These are phyloP conservation scores for Fusarium anthophilum DNA, from an alignment of 2,329 filamentous ascomycete species.

Conservation along the genomic window DNA sequence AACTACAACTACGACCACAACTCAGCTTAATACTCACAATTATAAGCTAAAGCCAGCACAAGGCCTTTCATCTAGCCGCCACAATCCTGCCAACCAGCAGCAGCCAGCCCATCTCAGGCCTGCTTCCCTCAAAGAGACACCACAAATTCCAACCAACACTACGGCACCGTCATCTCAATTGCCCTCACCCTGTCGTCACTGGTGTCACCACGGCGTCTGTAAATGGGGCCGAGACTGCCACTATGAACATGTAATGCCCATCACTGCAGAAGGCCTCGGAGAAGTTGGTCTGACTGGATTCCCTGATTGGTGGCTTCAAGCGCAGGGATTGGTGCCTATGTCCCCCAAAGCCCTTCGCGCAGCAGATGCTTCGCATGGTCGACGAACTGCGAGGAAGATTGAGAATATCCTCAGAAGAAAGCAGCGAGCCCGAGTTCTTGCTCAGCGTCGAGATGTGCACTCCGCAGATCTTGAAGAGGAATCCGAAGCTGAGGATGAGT, in stretches of 20 bases:
- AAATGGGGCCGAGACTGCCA: constrained; percentile 55
- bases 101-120: background rate
- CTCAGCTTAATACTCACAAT: background rate
- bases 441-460: background rate
- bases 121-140: background rate
- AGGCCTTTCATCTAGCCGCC: constrained; percentile 29
- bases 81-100: constrained; percentile 22
- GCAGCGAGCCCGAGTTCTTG: background rate
- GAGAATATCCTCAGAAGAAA: constrained; percentile 1
- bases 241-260: constrained; percentile 59
- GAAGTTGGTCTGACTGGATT: constrained; percentile 54
- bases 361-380: background rate
- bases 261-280: constrained; percentile 50
- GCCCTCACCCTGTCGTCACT: constrained; percentile 50
- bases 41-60: background rate
- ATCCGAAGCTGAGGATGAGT: background rate
- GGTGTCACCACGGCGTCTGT: constrained; percentile 60
- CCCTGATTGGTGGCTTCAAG: constrained; percentile 55
- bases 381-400: constrained; percentile 6
- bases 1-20: background rate
- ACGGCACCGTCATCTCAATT: background rate
- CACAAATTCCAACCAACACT: background rate
- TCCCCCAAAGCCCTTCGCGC: background rate
- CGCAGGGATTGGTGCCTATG: constrained; percentile 30
- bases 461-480: background rate